Conservation (phyloP, 2,329 filamentous ascomycete species). For the Talaromyces sp. region DNA sequence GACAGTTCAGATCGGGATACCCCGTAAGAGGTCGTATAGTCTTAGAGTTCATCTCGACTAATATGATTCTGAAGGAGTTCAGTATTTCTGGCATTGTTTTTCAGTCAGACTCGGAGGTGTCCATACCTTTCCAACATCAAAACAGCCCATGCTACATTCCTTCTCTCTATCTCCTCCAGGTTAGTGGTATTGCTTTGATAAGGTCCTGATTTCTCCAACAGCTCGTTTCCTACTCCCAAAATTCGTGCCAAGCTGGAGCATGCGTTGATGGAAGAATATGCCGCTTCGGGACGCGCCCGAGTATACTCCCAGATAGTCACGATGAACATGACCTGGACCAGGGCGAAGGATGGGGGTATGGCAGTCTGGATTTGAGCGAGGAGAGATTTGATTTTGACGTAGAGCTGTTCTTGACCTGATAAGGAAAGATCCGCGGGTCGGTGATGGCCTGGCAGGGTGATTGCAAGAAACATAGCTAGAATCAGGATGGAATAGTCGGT, state of each 20-base stretch:
- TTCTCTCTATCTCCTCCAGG: not conserved
- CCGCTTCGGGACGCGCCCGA: slow-evolving; percentile 6
- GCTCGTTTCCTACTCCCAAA: slow-evolving; percentile 1
- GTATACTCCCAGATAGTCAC: slow-evolving; percentile 11
- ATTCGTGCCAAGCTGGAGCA: slow-evolving; percentile 3
- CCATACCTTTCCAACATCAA: slow-evolving; percentile 9
- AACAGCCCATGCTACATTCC: slow-evolving; percentile 9
- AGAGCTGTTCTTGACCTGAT: not conserved
- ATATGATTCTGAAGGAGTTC: not conserved
- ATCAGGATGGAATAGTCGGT: slow-evolving; percentile 7
- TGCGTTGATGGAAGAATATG: slow-evolving; percentile 8
- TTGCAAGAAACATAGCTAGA: slow-evolving; percentile 8
- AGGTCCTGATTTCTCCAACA: not conserved
- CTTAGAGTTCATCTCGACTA: slow-evolving; percentile 8
- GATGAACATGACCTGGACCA: slow-evolving; percentile 9
- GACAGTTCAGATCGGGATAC: not conserved
- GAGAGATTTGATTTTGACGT: slow-evolving; percentile 10
- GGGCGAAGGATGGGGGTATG: not conserved
- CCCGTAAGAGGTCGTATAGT: not conserved
- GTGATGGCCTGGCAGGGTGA: not conserved
- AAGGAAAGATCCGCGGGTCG: slow-evolving; percentile 3
- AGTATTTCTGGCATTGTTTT: not conserved
- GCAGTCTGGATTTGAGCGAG: slow-evolving; percentile 10
- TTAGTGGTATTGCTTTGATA: not conserved
- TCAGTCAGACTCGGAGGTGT: not conserved